phyloP scores from a whole-genome alignment of 106 monocot species.

The Dendrobium huoshanense region DNA sequence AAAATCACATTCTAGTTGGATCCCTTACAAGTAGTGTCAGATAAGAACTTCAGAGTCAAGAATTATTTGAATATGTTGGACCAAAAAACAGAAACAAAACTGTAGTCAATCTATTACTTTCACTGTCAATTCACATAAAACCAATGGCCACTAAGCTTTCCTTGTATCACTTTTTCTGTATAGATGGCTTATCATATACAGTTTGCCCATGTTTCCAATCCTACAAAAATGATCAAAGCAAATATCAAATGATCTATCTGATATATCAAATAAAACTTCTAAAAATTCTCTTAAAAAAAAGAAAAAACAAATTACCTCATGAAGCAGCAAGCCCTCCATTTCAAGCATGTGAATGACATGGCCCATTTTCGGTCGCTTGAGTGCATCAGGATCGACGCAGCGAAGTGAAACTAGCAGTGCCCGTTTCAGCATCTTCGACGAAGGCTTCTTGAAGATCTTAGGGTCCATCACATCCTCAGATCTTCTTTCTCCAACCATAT shows the following conservation, averaged over 20 bases:
- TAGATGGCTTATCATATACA: not conserved
- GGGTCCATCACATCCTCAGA: slow-evolving; percentile 68
- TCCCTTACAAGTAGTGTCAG: no score
- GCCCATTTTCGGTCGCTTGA: slow-evolving; percentile 76
- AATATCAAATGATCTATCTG: not conserved
- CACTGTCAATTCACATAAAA: no score
- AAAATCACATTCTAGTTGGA: no score
- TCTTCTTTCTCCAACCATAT: slow-evolving; percentile 62
- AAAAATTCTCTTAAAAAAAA: not conserved
- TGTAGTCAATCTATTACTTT: no score
- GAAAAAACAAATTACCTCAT: slow-evolving; percentile 35
- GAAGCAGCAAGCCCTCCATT: slow-evolving; percentile 45
- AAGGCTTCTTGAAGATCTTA: slow-evolving; percentile 57
- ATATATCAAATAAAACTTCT: not conserved
- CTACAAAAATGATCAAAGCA: not conserved
- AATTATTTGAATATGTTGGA: no score
- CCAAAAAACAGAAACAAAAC: no score
- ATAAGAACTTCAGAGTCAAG: no score
- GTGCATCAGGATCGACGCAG: slow-evolving; percentile 82
- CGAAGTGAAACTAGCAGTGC: slow-evolving; percentile 74
- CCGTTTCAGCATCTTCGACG: slow-evolving; percentile 67
- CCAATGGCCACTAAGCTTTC: no score
- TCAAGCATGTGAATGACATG: slow-evolving; percentile 88
- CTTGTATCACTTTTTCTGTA: not conserved
- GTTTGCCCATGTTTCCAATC: not conserved